Evolutionary conservation across 148 eudicot species (phyloP).

Genomic region (Vaccinium corymbosum): DNA sequence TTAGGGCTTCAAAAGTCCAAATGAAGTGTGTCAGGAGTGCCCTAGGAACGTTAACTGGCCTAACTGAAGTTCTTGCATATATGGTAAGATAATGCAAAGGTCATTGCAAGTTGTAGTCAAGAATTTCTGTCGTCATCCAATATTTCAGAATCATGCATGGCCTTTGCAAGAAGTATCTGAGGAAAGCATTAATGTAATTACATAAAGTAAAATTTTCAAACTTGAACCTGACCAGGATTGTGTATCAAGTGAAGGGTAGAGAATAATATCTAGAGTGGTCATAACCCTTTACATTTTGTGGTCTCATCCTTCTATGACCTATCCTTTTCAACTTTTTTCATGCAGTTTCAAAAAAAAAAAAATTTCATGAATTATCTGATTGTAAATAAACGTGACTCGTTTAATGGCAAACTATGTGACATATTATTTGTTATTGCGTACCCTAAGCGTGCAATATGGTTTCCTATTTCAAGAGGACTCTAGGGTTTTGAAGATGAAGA

Average conservation of each 20-base stretch:
- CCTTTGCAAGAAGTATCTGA: background rate
- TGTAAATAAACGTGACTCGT: too few species aligned
- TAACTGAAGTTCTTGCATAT: background rate
- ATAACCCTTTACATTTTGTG: background rate
- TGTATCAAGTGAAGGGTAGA: conserved; percentile 1
- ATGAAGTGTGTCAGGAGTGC: background rate
- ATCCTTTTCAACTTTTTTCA: background rate
- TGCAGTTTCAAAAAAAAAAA: background rate
- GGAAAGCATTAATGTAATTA: background rate
- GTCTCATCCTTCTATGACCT: background rate
- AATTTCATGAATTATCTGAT: too few species aligned
- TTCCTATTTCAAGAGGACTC: background rate
- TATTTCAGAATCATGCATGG: background rate
- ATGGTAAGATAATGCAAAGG: background rate
- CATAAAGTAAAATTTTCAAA: background rate
- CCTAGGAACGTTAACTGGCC: too few species aligned
- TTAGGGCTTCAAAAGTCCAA: background rate
- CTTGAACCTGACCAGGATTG: conserved; percentile 9
- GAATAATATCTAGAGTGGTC: conserved; percentile 8
- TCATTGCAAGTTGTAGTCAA: background rate
- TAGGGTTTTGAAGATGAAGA: too few species aligned
- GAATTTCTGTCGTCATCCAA: too few species aligned
- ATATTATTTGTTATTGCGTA: too few species aligned
- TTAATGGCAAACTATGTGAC: too few species aligned
- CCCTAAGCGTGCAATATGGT: too few species aligned